Evolutionary conservation across 345 rosid species (phyloP), one percentile per base, ranked within the genome.

Genomic region (Abelmoschus esculentus): DNA sequence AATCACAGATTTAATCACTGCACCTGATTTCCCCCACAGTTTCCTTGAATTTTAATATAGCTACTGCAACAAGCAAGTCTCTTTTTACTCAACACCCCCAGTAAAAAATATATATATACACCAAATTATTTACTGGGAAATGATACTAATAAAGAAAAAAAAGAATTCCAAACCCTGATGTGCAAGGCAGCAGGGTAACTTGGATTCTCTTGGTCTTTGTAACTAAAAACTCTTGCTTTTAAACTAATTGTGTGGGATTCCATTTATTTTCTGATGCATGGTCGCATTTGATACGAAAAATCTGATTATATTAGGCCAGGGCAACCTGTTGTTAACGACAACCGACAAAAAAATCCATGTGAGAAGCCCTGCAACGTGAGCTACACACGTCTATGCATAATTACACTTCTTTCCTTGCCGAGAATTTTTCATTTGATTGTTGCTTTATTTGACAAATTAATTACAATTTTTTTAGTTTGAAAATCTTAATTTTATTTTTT

Each of bases 1-100:
- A 40, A 44, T 52, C 29, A 66, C 4, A 19, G 26, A 78, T 68
- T 62, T 66, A n/a, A 46, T 56, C 68, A 28, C 50, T 42, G 61
- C 67, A 46, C 69, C 70, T 62, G 63, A 76, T 61, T 73, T 75
- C 15, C 57, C 57, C 19, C 66, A 6, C 32, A 29, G 62, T 66
- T 78, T 77, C 52, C 78, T 78, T 80, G 46, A 72, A 58, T 58
- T 76, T 70, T 67, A 79, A 78, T 58, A 60, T 47, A 73, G 17
- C 19, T 46, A 58, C 50, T 15, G 60, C 64, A 66, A 70, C 80
- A 63, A 66, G 65, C 80, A 80, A 74, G 66, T 46, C 70, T 28
- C 56, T 47, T 7, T 7, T 22, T 42, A 13, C 70, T 74, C 76
- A 73, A 72, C 69, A 17, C 70, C 79, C 12, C 38, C 69, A 2